A percentile compares a stretch with the other conserved stretches of the same genome.
phyloP scores from a whole-genome alignment of 352 stramenopile species.

The Peronospora tabacina region DNA sequence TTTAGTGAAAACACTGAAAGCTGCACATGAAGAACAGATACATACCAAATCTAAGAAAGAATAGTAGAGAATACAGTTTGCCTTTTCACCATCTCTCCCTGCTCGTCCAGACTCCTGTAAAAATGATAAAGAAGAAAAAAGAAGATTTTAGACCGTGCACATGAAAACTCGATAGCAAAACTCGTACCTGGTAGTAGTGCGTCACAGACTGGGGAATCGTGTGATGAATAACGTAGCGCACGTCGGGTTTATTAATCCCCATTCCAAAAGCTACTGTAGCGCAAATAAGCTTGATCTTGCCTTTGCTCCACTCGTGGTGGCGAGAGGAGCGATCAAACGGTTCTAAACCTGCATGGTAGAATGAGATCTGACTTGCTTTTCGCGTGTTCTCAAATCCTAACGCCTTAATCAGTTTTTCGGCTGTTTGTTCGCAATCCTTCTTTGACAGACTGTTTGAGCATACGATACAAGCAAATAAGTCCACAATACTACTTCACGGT shows the following conservation, averaged over 20 bases:
- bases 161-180: not conserved
- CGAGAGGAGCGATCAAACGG: slow-evolving; percentile 62
- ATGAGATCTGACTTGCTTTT: slow-evolving; percentile 66
- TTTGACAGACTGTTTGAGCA: slow-evolving; percentile 62
- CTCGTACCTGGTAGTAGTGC: slow-evolving; percentile 80
- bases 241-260: slow-evolving; percentile 86
- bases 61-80: slow-evolving; percentile 85
- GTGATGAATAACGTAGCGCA: slow-evolving; percentile 86
- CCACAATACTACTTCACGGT: not conserved
- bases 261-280: slow-evolving; percentile 86
- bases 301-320: slow-evolving; percentile 85
- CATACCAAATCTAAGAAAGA: slow-evolving; percentile 72
- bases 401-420: slow-evolving; percentile 70
- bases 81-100: slow-evolving; percentile 73
- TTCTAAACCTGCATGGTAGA: slow-evolving; percentile 79
- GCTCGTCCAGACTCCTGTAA: slow-evolving; percentile 73
- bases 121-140: not conserved
- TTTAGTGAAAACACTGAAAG: slow-evolving; percentile 1
- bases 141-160: slow-evolving; percentile 5
- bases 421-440: slow-evolving; percentile 81
- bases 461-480: not conserved
- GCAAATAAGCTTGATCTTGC: slow-evolving; percentile 86
- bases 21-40: not conserved
- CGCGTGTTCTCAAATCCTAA: slow-evolving; percentile 66
- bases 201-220: slow-evolving; percentile 85